These are phyloP conservation scores for Ephemerocybe angulata DNA, from an alignment of 768 basidiomycete genomes.

Conservation along the genomic window DNA sequence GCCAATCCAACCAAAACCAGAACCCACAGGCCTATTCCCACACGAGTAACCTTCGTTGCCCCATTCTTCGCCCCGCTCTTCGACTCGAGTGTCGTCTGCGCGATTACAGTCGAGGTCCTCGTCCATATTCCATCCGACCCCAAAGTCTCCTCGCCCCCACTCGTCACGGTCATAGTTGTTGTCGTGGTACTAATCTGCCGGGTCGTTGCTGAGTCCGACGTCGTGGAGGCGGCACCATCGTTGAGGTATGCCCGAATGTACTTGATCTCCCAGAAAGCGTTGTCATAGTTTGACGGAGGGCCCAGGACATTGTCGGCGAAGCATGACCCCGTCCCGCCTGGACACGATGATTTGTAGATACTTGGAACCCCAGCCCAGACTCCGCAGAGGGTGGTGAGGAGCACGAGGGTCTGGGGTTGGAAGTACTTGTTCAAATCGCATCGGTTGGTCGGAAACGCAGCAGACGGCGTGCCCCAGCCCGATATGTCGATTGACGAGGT, in stretches of 20 bases:
- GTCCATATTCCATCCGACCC: no score
- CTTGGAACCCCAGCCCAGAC: slow-evolving; percentile 42
- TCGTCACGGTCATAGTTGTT: no score
- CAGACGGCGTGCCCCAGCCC: slow-evolving; percentile 57
- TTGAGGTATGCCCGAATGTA: slow-evolving; percentile 57
- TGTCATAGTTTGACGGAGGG: slow-evolving; percentile 41
- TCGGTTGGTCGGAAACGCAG: slow-evolving; percentile 52
- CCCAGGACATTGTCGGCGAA: slow-evolving; percentile 46
- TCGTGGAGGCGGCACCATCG: slow-evolving; percentile 13
- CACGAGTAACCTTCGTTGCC: no score
- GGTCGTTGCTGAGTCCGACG: slow-evolving; percentile 5
- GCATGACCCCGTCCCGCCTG: slow-evolving; percentile 33
- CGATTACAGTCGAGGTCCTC: no score
- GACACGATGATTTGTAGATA: slow-evolving; percentile 42
- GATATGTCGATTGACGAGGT: slow-evolving; percentile 38
- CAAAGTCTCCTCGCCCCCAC: no score
- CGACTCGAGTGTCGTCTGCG: no score
- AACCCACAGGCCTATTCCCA: no score
- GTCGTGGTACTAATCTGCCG: background rate
- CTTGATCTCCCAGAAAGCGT: slow-evolving; percentile 58
- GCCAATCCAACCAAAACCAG: no score
- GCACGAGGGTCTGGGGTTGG: slow-evolving; percentile 59
- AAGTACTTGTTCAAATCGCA: slow-evolving; percentile 58
- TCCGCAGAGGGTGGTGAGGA: slow-evolving; percentile 69
- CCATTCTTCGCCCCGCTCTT: no score